phyloP scores from a whole-genome alignment of 2,329 filamentous ascomycete species.

The Ophiosphaerella narmari region DNA sequence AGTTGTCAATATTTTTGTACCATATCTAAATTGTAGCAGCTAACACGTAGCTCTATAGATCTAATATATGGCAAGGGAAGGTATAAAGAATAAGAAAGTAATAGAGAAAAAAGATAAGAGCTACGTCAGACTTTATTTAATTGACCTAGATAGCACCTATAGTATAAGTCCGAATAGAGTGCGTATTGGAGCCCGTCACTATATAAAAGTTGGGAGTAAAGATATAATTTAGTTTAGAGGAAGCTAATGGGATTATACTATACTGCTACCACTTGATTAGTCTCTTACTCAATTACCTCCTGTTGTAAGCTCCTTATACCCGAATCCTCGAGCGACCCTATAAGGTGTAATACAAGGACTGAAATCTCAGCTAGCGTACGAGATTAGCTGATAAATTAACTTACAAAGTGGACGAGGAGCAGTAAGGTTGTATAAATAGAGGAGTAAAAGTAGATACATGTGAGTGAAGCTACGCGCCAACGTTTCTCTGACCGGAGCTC shows the following conservation, averaged over 20 bases:
- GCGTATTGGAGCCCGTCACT: conserved; percentile 72
- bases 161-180: conserved; percentile 79
- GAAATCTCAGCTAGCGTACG: no score
- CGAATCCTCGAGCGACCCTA: no score
- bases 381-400: no score
- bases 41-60: no score
- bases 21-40: conserved; percentile 80
- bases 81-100: conserved; percentile 79
- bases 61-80: conserved; percentile 74
- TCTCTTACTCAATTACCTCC: not conserved
- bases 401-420: no score
- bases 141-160: conserved; percentile 88
- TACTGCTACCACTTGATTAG: conserved; percentile 67
- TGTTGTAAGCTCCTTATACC: no score
- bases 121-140: conserved; percentile 71
- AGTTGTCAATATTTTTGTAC: conserved; percentile 77
- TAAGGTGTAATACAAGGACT: no score
- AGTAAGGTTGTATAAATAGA: no score
- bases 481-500: no score
- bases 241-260: conserved; percentile 84
- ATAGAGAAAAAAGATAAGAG: not conserved
- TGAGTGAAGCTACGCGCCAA: no score
- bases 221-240: conserved; percentile 84
- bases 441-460: no score
- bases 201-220: conserved; percentile 79